phyloP scores from a whole-genome alignment of 441 rosid species.

The Erodium chrysanthum region DNA sequence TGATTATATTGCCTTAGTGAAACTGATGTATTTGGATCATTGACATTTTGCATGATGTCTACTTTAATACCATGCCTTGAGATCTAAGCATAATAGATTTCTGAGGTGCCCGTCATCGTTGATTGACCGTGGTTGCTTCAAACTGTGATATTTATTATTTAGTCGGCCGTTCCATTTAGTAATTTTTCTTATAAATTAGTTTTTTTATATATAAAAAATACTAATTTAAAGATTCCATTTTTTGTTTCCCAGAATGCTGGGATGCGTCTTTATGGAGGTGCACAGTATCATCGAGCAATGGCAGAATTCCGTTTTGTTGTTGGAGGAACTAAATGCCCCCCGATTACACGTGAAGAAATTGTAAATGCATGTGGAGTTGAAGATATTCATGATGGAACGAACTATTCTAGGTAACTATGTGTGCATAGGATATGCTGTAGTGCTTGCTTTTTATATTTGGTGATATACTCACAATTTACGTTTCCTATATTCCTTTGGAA shows the following conservation, averaged over 20 bases:
- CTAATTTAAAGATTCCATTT: background rate
- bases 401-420: constrained; percentile 65
- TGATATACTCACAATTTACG: background rate
- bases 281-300: constrained; percentile 95
- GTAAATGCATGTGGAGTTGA: constrained; percentile 97
- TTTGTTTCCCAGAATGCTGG: constrained; percentile 56
- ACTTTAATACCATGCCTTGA: background rate
- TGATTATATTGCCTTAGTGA: constrained; percentile 10
- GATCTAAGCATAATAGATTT: background rate
- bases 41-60: background rate
- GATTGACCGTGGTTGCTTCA: background rate
- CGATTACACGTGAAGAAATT: constrained; percentile 87
- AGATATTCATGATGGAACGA: constrained; percentile 95
- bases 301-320: constrained; percentile 92
- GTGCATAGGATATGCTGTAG: background rate
- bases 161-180: background rate
- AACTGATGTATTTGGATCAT: constrained; percentile 9
- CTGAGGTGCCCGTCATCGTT: background rate
- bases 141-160: background rate
- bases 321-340: constrained; percentile 87
- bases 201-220: no score
- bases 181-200: background rate
- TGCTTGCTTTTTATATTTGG: background rate
- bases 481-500: constrained; percentile 20
- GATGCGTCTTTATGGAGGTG: constrained; percentile 97